Evolutionary conservation across 1,139 yeast genomes (phyloP), one percentile per base, ranked within the genome.

Genomic region (Cylindricascospora bacillispora): DNA sequence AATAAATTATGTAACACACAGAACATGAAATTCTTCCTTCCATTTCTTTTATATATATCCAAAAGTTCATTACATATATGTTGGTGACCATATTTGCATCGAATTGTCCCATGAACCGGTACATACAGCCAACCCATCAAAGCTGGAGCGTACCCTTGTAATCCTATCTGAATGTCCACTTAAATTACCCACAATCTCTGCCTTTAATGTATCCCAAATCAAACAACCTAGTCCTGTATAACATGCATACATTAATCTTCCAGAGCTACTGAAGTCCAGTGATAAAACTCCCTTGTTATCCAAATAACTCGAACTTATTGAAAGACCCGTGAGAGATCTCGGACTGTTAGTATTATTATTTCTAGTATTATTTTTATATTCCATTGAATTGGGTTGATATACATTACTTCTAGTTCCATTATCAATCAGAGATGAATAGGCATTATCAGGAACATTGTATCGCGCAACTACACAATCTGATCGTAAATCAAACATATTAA

Each of bases 121-220:
- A 28, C 76, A 72, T 12, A 78, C 62, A 0, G 74, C 85, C 20
- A 71, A 52, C 0, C 95, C 95, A 56, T 82, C 83, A 1, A 76
- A 75, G 38, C 89, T 72, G 1, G 75, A 67, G 28, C 64, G 60
- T 2, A 85, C 77, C 39, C 73, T 73, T 26, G 73, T 71, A 10
- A 81, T 67, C 30, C 76, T 63, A 37, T 70, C 72, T 16, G 61
- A 52, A 43, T 78, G 89, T 4, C 75, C 77, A 22, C 62, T 67
- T 24, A 71, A 41, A 11, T 68, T 60, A 1, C 85, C 86, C 4
- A 82, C 69, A 19, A 78, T 59, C 35, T 70, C 73, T 12, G 72
- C 73, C 37, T 70, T 73, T 22, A 85, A 58, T 2, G 72, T 61
- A 49, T 85, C 97, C 93, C 94, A 81, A 3, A 80, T 65, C 15